Conservation (phyloP, 2,329 filamentous ascomycete species). For the Microdochium bolleyi region DNA sequence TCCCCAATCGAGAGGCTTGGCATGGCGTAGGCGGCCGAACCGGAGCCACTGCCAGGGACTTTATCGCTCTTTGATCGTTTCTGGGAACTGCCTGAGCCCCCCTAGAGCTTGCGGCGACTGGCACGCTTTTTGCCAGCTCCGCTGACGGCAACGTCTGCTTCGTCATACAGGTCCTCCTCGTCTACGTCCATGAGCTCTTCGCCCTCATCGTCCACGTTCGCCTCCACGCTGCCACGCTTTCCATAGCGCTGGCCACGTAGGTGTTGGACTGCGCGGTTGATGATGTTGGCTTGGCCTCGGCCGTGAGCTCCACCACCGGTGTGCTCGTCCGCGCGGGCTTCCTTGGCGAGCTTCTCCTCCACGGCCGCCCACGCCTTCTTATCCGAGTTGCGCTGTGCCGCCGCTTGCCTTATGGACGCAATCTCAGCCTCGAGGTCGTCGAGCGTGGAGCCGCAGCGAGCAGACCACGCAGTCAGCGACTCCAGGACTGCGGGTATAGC, state of each 20-base stretch:
- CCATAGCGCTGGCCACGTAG: slow-evolving; percentile 15
- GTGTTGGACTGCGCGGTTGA: slow-evolving; percentile 12
- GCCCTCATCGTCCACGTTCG: slow-evolving; percentile 2
- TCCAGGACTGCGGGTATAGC: slow-evolving; percentile 61
- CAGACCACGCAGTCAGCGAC: slow-evolving; percentile 66
- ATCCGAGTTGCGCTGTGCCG: slow-evolving; percentile 43
- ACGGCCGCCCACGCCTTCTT: slow-evolving; percentile 37
- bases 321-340: slow-evolving; percentile 22
- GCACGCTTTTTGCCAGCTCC: slow-evolving; percentile 38
- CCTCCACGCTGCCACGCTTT: slow-evolving; percentile 22
- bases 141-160: slow-evolving; percentile 32
- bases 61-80: background rate
- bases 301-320: slow-evolving; percentile 10
- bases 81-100: background rate
- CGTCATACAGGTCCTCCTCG: slow-evolving; percentile 45
- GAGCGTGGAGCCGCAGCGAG: slow-evolving; percentile 69
- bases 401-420: slow-evolving; percentile 51
- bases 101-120: slow-evolving; percentile 46
- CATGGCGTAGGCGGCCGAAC: no score
- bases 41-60: no score
- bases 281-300: slow-evolving; percentile 13
- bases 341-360: slow-evolving; percentile 40
- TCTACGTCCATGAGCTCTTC: slow-evolving; percentile 20
- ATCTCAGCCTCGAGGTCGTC: slow-evolving; percentile 71
- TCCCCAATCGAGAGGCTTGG: no score